Evolutionary conservation across 305 asterid species (phyloP).

Genomic region (Fraxinus floribunda): DNA sequence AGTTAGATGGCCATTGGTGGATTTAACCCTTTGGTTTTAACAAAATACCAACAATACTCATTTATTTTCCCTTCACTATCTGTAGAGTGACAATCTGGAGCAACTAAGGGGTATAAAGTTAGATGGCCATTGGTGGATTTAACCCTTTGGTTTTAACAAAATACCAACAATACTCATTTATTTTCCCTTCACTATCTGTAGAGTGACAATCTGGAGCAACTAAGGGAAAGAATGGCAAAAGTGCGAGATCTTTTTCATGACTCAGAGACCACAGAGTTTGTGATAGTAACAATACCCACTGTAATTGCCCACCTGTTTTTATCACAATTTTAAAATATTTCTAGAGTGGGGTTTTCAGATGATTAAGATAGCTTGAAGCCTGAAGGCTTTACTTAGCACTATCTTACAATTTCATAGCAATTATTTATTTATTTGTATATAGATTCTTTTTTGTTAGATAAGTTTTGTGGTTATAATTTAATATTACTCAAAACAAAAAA

Average conservation of each 20-base stretch:
- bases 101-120: too few relatives aligned
- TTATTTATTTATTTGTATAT: background rate
- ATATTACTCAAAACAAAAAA: background rate
- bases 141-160: background rate
- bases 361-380: background rate
- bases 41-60: too few relatives aligned
- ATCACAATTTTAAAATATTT: background rate
- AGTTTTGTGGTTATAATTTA: background rate
- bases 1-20: too few relatives aligned
- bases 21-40: too few relatives aligned
- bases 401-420: background rate
- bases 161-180: background rate
- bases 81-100: too few relatives aligned
- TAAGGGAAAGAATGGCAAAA: conserved; percentile 61
- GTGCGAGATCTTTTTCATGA: conserved; percentile 72
- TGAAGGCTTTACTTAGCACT: background rate
- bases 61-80: too few relatives aligned
- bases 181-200: conserved; percentile 23
- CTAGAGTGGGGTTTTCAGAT: background rate
- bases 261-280: conserved; percentile 61
- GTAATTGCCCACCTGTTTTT: conserved; percentile 35
- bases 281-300: conserved; percentile 76
- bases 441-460: background rate
- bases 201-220: conserved; percentile 59
- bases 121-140: too few relatives aligned